Evolutionary conservation across 2,329 filamentous ascomycete genomes (phyloP), one percentile per base, ranked within the genome.

Genomic region (Coniella lustricola): DNA sequence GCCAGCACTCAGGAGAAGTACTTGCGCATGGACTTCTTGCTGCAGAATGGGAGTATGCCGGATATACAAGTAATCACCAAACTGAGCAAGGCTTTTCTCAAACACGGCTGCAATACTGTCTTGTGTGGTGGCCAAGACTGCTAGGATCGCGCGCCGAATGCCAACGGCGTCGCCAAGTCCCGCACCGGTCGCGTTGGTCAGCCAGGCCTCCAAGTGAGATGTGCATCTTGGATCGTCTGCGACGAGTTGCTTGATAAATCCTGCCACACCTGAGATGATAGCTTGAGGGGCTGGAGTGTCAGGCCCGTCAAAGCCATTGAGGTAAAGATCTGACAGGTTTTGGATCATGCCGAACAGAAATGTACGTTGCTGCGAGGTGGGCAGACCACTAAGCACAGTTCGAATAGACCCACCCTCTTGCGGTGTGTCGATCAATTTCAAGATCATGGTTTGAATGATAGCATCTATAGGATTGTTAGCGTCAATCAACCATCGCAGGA

Each of bases 21-120:
- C 75, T 65, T 97, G 88, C 1, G 87, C 79, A 60, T 90, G 85
- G 21, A 82, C 89, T 76, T 97, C 88, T 74, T 98, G 93, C 59
- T 90, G 86, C 34, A 93, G 62, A n/a, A 86, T 79, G 4, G 90
- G 84, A 0, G 85, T 80, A 64, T 97, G 90, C 50, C 81, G 86
- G 57, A 97, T 89, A 59, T 90, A 95, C 10, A 97, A 71, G 43
- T 85, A 81, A 58, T 96, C 90, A 1, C 88, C 87, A 63, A 97
- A 95, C 42, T 85, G 79, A 34, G 71, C 72, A 42, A 95, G 69
- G 42, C 75, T 79, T 59, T 81, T 87, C 58, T 90, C 81, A 48
- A 91, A 62, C 32, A 87, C 68, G 0, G 62, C 68, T 4, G 73
- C 67, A 2, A 88, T 66, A 17, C 66, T 67, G 1, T 73, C 72